Percentiles rank a stretch among this genome's conserved stretches.
These are phyloP conservation scores for Dryas octopetala DNA, from an alignment of 306 rosid species.

Conservation along the genomic window DNA sequence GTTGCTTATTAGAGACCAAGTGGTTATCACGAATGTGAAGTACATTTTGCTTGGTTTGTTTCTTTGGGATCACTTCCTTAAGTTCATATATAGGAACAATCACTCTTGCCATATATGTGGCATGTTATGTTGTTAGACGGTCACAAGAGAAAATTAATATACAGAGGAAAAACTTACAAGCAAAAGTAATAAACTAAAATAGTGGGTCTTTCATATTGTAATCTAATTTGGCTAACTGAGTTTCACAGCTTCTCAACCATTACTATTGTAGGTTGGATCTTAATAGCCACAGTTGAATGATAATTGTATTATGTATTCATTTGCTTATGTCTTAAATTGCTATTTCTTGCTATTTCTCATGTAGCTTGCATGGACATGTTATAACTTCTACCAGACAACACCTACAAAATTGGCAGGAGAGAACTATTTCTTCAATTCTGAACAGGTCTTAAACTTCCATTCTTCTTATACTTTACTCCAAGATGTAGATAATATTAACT, in stretches of 20 bases:
- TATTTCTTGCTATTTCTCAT: not conserved
- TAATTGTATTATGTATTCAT: not conserved
- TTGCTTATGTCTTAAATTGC: not conserved
- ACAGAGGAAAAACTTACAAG: no score
- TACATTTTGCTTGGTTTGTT: no score
- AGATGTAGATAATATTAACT: conserved; percentile 13
- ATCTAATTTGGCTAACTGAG: not conserved
- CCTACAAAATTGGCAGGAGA: conserved; percentile 79
- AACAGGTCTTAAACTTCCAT: conserved; percentile 43
- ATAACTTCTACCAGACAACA: conserved; percentile 73
- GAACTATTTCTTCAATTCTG: conserved; percentile 57
- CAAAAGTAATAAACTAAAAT: not conserved
- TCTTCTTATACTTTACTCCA: conserved; percentile 7
- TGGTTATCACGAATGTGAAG: no score
- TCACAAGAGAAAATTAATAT: no score
- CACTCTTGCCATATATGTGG: no score
- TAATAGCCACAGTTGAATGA: not conserved
- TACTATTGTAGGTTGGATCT: not conserved
- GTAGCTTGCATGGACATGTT: conserved; percentile 85
- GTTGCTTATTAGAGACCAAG: no score
- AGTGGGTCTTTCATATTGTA: not conserved
- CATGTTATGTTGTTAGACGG: no score
- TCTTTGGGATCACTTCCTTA: no score
- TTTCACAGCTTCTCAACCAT: not conserved
- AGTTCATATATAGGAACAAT: no score